Base-by-base conservation (phyloP, 1,139 yeast genomes). In the Geotrichum histeridarum region DNA sequence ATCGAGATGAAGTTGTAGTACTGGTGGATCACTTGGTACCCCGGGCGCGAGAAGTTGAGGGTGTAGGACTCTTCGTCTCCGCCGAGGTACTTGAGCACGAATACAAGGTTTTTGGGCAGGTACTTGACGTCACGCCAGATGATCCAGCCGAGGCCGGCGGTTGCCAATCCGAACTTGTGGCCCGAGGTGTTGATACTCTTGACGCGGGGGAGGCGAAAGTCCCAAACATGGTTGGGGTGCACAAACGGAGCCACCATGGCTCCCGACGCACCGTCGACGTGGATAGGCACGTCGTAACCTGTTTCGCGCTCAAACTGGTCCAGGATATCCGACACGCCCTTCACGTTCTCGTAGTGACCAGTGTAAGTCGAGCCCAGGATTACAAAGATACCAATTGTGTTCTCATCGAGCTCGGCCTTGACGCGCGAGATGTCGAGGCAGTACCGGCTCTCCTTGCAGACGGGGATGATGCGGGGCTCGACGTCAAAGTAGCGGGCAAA, bases 101-200 rank as follows among this genome's bases (percentile, higher is more conserved):
- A 90, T 63, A 86, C 78, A 61, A 90, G 76, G 57, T 79, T 80
- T 51, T 83, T 76, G 30, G 96, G 95, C 60, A 90, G 76, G 64
- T 77, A 77, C 49, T 74, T 66, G 41, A 75, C 73, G 67, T 83
- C 83, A 67, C 82, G 82, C 91, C 95, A 90, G 57, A 90, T 72
- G 56, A 90, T 82, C 96, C 96, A 90, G 53, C 97, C 97, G 54
- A 88, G 78, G 50, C 97, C 97, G 15, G 93, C 95, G 35, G 94
- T 82, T 38, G 91, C 85, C 52, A 90, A 75, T 37, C 97, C 97
- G 71, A 86, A 90, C 72, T 90, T 90, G 74, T 90, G 97, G 57
- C 97, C 96, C 1, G 95, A 86, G n/a, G 95, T 82, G 73, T 88
- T 90, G 71, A 90, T 89, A 35, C 91, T 83, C 60, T 79, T 82